Evolutionary conservation across 208 protist species (phyloP).

Genomic region (Trypanosoma boissoni): DNA sequence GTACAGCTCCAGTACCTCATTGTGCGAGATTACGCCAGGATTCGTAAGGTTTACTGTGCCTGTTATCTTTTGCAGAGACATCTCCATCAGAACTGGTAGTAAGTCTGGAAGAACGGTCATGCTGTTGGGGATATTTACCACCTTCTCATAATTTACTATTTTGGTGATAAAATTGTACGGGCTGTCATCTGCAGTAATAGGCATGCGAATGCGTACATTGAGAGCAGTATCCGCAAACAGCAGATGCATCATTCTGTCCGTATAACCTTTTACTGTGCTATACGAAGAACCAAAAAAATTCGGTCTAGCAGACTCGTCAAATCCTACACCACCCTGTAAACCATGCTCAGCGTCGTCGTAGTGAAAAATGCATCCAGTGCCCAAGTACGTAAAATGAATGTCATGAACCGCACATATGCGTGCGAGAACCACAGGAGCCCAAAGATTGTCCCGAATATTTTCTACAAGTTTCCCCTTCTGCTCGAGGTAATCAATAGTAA

Average conservation of each 20-base stretch:
- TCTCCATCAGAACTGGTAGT: conserved; percentile 35
- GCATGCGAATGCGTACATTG: conserved; percentile 62
- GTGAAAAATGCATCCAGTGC: conserved; percentile 66
- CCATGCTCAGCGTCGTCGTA: conserved; percentile 39
- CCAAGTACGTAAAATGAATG: conserved; percentile 54
- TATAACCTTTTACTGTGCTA: conserved; percentile 62
- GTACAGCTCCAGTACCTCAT: conserved; percentile 54
- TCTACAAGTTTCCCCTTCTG: conserved; percentile 51
- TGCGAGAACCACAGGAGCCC: conserved; percentile 39
- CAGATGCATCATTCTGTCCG: conserved; percentile 50
- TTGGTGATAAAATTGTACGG: conserved; percentile 72
- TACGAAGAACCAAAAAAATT: conserved; percentile 68
- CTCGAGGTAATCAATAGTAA: conserved; percentile 61
- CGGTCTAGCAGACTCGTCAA: conserved; percentile 33
- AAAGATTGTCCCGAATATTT: conserved; percentile 56
- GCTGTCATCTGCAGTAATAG: conserved; percentile 46
- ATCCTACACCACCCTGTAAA: conserved; percentile 23
- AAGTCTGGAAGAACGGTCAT: conserved; percentile 62
- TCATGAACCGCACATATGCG: conserved; percentile 20
- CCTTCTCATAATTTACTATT: conserved; percentile 51
- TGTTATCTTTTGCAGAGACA: conserved; percentile 32
- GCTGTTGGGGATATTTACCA: conserved; percentile 65
- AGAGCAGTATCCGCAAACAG: conserved; percentile 41
- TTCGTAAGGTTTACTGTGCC: conserved; percentile 63
- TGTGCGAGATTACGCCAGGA: conserved; percentile 54